phyloP scores from a whole-genome alignment of 2,329 filamentous ascomycete species.

The Fusarium avenaceum region DNA sequence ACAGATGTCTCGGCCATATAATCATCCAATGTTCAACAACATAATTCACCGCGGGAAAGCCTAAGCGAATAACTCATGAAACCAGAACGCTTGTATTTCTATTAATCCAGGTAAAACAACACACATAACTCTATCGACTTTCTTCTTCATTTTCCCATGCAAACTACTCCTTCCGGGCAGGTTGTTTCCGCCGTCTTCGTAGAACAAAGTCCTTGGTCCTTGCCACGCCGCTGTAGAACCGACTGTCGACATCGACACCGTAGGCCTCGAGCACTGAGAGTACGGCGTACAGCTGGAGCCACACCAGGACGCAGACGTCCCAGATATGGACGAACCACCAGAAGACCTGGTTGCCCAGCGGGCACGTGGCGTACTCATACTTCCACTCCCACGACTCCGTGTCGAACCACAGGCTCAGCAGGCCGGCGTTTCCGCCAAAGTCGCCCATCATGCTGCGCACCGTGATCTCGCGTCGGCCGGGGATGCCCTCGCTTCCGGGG shows the following conservation, averaged over 20 bases:
- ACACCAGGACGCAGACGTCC: constrained; percentile 65
- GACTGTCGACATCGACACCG: constrained; percentile 55
- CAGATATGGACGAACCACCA: constrained; percentile 93
- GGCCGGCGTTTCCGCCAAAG: constrained; percentile 90
- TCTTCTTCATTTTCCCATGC: constrained; percentile 20
- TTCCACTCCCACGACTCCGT: constrained; percentile 78
- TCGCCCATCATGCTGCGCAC: constrained; percentile 99
- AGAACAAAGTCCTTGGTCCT: constrained; percentile 30
- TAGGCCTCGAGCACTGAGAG: constrained; percentile 46
- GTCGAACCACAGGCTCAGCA: constrained; percentile 93
- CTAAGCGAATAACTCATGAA: constrained; percentile 15
- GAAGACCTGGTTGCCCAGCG: constrained; percentile 86
- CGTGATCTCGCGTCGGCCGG: constrained; percentile 87
- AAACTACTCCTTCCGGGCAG: constrained; percentile 40
- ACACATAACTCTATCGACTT: constrained; percentile 31
- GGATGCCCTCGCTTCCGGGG: constrained; percentile 59
- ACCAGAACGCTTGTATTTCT: constrained; percentile 39
- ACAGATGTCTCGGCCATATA: constrained; percentile 30
- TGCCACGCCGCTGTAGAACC: constrained; percentile 39
- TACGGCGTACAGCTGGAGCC: constrained; percentile 46
- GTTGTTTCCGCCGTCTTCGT: constrained; percentile 33
- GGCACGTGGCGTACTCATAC: constrained; percentile 83
- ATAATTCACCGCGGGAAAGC: constrained; percentile 22
- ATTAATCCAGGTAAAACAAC: constrained; percentile 18
- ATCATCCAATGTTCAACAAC: not conserved